Base-by-base conservation (phyloP, 768 basidiomycete genomes). In the Phlegmacium glaucopus region DNA sequence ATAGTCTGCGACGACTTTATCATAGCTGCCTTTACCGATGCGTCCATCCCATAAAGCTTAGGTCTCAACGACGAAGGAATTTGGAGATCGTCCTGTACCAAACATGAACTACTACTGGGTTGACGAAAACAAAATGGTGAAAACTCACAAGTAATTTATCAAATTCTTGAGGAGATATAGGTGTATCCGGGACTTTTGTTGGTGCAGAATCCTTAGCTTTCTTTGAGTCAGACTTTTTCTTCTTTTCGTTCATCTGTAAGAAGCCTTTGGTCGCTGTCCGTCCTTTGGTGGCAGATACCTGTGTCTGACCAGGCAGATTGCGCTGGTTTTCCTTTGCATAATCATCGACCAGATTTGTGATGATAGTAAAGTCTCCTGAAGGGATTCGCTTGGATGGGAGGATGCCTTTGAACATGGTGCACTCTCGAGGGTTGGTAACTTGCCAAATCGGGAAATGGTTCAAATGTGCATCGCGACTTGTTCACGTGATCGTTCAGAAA, bases 1-100 rank as follows among this genome's bases (percentile, higher is more conserved):
- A 89, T 70, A 22, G 78, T 77, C 26, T 85, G 82, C 1, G 90
- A 91, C 0, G 90, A 90, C 61, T 89, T 91, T 47, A 95, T 72
- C 89, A 95, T 94, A 10, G 88, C 89, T 4, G 88, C 90, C 62
- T 95, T 95, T 42, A 95, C 87, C 1, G 85, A 82, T 0, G 83
- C 69, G 47, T 94, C 90, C 79, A 95, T 90, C 12, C 80, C 82
- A 40, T 74, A 72, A 13, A 94, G 79, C 65, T 91, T 90, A 1
- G 83, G 85, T 7, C 92, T 79, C 17, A 93, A 70, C 3, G 79
- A 80, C 6, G 78, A 68, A 4, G 92, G 92, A 16, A 94, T 91
- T 67, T 94, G 91, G 43, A 94, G 80, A 49, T 92, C 90, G 63
- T 94, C 89, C 91, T 94, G 48, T 45, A 44, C 9, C 17, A 41